Base-by-base conservation (phyloP, 148 eudicot species). In the Vaccinium vitisidaea region DNA sequence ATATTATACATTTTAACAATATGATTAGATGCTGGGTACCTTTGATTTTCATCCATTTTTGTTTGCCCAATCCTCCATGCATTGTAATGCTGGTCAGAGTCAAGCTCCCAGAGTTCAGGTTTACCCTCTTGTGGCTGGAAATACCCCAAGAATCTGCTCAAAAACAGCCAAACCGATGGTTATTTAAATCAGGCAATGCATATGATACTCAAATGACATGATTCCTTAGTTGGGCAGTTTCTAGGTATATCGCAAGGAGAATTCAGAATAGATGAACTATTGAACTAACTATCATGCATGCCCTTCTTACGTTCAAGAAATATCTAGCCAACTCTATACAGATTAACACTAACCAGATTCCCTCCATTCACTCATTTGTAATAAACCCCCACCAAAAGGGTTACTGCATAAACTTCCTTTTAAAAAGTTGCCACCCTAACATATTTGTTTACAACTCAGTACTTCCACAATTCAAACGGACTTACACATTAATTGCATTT, bases 401-500 rank as follows among this genome's bases (percentile, higher is more conserved):
- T 19, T 23, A 63, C 70, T 8, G 52, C 52, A 21, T 49, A 27
- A 77, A 77, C 23, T 21, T 23, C 80, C 56, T 77, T 50, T 27
- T 6, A 53, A 5, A 21, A 10, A 78, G 10, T 16, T 43, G 16
- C 78, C 52, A 13, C 49, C 30, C 82, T 56, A 32, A 36, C 21
- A 43, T 32, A 80, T 56, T 32, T 80, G 82, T 69, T 69, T 30
- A 58, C 50, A 78, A 23, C 18, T 67, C 3, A 5, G 80, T 6
- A 56, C 25, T 56, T 30, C 49, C 14, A 46, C 49, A 80, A 79
- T n/a, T 59, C 81, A 39, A 75, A 53, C n/a, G 12, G 53, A 89
- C 95, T 87, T 89, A 96, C 99, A 96, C 88, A 84, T 96, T 93
- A 49, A 96, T 96, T 18, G 99, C 97, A 87, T 91, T 91, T 88